Conservation (phyloP, 176 grass and related monocot genomes). For the Hordeum vulgare region DNA sequence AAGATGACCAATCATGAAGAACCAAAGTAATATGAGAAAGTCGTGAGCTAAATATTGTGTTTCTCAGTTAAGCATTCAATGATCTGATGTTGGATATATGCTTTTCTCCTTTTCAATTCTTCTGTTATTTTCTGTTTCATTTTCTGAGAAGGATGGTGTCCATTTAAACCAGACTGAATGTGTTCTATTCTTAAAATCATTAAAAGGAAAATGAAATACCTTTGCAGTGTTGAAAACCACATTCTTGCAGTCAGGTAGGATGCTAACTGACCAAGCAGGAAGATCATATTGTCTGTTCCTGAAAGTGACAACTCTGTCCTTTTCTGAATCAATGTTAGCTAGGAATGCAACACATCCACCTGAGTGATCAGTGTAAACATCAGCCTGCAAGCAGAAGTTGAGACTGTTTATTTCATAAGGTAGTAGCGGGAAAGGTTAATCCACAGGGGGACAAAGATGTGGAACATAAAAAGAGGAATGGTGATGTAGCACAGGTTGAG, state of each 20-base stretch:
- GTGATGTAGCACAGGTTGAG: background rate
- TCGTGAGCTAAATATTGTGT: background rate
- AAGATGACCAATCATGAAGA: conserved; percentile 13
- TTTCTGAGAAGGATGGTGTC: background rate
- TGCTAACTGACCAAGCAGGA: conserved; percentile 98
- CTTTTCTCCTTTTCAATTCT: background rate
- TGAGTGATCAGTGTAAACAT: conserved; percentile 75
- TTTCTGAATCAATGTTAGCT: conserved; percentile 69
- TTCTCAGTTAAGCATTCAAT: background rate
- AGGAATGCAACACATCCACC: conserved; percentile 84
- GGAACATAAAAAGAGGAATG: background rate
- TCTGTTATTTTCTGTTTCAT: conserved; percentile 11
- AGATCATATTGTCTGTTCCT: conserved; percentile 63
- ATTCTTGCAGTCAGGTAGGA: conserved; percentile 96
- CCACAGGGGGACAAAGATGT: background rate
- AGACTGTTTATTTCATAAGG: background rate
- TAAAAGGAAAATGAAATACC: conserved; percentile 30
- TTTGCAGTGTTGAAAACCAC: conserved; percentile 91
- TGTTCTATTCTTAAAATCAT: conserved; percentile 1
- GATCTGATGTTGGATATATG: background rate
- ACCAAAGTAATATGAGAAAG: background rate
- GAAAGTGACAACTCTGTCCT: conserved; percentile 67
- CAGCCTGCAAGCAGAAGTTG: conserved; percentile 44
- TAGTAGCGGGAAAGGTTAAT: background rate
- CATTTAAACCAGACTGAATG: background rate